Evolutionary conservation across 495 filamentous ascomycete species (phyloP).

Genomic region (Penicillium ucsense): DNA sequence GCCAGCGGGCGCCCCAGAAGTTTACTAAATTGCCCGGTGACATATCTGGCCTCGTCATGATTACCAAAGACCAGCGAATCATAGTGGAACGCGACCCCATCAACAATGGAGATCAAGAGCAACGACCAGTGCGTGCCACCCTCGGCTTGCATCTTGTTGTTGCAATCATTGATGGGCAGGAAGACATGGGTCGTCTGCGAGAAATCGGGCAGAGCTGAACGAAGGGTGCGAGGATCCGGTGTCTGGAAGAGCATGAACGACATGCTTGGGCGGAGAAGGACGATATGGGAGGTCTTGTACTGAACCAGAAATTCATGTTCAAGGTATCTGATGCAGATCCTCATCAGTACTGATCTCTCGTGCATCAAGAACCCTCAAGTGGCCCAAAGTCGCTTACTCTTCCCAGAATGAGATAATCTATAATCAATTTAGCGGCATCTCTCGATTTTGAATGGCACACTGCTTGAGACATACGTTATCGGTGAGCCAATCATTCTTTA

Average conservation of each 20-base stretch:
- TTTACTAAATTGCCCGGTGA: slow-evolving; percentile 48
- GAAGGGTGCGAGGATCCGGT: slow-evolving; percentile 59
- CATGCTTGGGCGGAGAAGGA: slow-evolving; percentile 89
- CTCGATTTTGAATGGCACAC: background rate
- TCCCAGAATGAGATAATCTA: slow-evolving; percentile 89
- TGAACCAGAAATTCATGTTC: slow-evolving; percentile 75
- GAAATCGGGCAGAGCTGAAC: slow-evolving; percentile 53
- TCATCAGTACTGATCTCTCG: slow-evolving; percentile 4
- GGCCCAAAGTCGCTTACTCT: slow-evolving; percentile 52
- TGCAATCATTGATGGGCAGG: slow-evolving; percentile 87
- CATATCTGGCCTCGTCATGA: slow-evolving; percentile 56
- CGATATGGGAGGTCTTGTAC: slow-evolving; percentile 72
- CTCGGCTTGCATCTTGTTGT: slow-evolving; percentile 64
- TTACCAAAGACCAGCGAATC: slow-evolving; percentile 80
- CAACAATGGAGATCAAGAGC: slow-evolving; percentile 77
- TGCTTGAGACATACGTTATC: slow-evolving; percentile 64
- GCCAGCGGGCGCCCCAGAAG: slow-evolving; percentile 56
- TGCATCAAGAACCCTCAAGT: background rate
- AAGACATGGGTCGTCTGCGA: slow-evolving; percentile 83
- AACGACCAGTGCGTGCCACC: slow-evolving; percentile 94
- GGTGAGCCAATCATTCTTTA: slow-evolving; percentile 95
- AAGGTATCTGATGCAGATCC: slow-evolving; percentile 52
- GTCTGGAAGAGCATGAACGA: slow-evolving; percentile 86
- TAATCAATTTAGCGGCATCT: slow-evolving; percentile 8
- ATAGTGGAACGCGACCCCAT: slow-evolving; percentile 93